Base-by-base conservation (phyloP, 257 asterid species). In the Agastache rugosa region DNA sequence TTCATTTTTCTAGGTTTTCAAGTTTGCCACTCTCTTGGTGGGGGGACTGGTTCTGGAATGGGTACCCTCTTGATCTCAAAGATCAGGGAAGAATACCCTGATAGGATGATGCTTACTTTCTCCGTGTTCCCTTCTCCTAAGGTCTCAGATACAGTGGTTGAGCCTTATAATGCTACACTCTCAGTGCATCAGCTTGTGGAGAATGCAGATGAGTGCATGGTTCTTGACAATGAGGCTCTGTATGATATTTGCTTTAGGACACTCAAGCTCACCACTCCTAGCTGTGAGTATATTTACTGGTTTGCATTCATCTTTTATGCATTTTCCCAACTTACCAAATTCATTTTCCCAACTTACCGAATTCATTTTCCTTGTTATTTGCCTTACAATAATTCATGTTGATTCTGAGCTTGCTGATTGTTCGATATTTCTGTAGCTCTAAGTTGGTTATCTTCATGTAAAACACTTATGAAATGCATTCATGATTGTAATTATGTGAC, bases 21-120 rank as follows among this genome's bases (percentile, higher is more conserved):
- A 80, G 94, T 90, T 47, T 90, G 96, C 78, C 96, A 90, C 80
- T 90, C 94, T 23, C 92, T 90, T 76, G 96, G 96, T 79, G 96
- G 96, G 53, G 96, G 96, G 69, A 90, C 96, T 53, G 96, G 96
- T 82, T 90, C 96, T 72, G 96, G 96, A 71, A 90, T 90, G 96
- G 96, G 96, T 63, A 90, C 94, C 66, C 72, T 90, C 81, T 62
- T 90, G 76, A 90, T 90, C 71, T 90, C 96, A 11, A 90, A 90
- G 84, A 83, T 90, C 80, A 84, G 96, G 81, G 96, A 90, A 75
- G 96, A 90, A 76, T 90, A 90, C 76, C 96, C 96, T 55, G 96
- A 88, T 55, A 83, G 96, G 73, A 90, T 90, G 96, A 90, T 90
- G 96, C 77, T 90, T 79, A 90, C 96, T 0, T 90, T 90, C 85